Evolutionary conservation across 306 rosid species (phyloP).

Genomic region (Datisca glomerata): DNA sequence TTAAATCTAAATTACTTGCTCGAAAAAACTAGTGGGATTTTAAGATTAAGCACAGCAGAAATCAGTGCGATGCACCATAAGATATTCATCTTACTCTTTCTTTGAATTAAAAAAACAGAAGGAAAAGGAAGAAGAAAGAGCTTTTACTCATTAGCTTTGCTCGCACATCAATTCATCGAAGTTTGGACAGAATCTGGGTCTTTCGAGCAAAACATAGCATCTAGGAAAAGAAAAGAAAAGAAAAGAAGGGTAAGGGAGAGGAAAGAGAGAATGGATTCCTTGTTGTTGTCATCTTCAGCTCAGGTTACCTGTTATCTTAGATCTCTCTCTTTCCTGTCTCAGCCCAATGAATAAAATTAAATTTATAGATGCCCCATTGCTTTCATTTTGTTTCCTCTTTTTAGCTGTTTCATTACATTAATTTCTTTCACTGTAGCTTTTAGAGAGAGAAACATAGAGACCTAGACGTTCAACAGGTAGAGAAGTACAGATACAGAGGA

Average conservation of each 20-base stretch:
- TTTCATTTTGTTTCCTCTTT: constrained; percentile 5
- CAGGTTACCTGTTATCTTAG: constrained; percentile 50
- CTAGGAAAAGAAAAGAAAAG: constrained; percentile 4
- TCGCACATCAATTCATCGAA: neutral
- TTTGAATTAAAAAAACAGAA: neutral
- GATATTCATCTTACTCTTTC: too few species aligned
- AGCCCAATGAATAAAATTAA: constrained; percentile 9
- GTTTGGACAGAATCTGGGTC: constrained; percentile 9
- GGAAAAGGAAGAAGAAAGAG: neutral
- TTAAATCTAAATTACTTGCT: too few species aligned
- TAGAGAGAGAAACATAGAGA: constrained; percentile 11
- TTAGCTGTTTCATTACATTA: too few species aligned
- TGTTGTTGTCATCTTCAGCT: constrained; percentile 26
- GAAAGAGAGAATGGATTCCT: constrained; percentile 60
- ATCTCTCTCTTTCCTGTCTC: constrained; percentile 22
- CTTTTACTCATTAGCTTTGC: neutral
- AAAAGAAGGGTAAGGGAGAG: constrained; percentile 23
- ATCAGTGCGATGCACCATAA: too few species aligned
- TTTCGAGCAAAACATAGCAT: constrained; percentile 9
- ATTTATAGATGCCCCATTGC: constrained; percentile 6
- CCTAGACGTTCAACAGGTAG: neutral
- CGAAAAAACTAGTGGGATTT: too few species aligned
- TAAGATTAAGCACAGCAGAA: too few species aligned
- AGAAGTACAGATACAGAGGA: constrained; percentile 18
- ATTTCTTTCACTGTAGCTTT: constrained; percentile 23